Evolutionary conservation across 495 filamentous ascomycete genomes (phyloP).

Genomic region (Penicillium alfredii): DNA sequence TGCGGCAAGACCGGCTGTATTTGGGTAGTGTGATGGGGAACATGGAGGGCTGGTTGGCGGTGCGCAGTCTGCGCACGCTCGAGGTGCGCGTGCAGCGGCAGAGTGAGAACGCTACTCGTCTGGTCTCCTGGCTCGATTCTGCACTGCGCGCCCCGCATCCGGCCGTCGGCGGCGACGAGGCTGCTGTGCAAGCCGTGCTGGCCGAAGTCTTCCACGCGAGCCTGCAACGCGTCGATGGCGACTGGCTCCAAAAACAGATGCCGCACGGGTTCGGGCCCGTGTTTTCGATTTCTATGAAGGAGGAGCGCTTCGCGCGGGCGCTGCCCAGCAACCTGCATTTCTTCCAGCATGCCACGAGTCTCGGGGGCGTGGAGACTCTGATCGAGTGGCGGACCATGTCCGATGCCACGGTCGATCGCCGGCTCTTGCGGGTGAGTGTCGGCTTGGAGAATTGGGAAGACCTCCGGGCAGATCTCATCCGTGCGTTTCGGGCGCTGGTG

Average conservation of each 20-base stretch:
- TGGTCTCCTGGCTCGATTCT: constrained; percentile 66
- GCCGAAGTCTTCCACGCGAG: constrained; percentile 66
- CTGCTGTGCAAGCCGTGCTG: constrained; percentile 48
- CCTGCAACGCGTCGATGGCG: constrained; percentile 57
- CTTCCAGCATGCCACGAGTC: constrained; percentile 91
- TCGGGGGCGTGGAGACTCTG: constrained; percentile 90
- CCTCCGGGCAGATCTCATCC: constrained; percentile 65
- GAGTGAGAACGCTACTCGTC: constrained; percentile 54
- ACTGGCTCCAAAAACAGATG: constrained; percentile 86
- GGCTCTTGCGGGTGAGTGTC: constrained; percentile 74
- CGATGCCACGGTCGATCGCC: constrained; percentile 64
- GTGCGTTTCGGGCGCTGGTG: constrained; percentile 48
- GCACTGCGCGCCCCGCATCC: constrained; percentile 33
- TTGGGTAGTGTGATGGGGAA: constrained; percentile 86
- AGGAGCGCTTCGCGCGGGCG: constrained; percentile 51
- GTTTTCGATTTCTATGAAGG: constrained; percentile 65
- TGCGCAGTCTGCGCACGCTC: constrained; percentile 78
- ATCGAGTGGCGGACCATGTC: constrained; percentile 71
- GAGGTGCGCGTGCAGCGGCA: constrained; percentile 75
- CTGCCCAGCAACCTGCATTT: constrained; percentile 72
- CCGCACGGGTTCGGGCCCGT: constrained; percentile 86
- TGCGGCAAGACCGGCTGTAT: constrained; percentile 60
- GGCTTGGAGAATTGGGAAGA: constrained; percentile 88
- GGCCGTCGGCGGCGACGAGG: constrained; percentile 29
- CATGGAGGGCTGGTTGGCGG: constrained; percentile 86